Conservation (phyloP, 495 filamentous ascomycete species). For the Lasiosphaeris hirsuta region DNA sequence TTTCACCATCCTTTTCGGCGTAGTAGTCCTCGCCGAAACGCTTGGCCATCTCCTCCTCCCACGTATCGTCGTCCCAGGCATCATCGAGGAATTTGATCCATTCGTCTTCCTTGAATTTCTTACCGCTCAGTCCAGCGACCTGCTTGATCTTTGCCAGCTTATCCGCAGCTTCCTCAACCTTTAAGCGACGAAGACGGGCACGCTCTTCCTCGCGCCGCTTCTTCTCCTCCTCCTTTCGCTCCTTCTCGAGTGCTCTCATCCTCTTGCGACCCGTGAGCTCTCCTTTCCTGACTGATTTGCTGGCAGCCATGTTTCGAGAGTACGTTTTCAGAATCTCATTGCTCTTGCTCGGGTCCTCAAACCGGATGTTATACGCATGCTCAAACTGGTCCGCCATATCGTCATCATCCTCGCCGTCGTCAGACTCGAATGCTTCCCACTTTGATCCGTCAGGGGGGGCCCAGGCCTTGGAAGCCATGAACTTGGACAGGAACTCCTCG, state of each 20-base stretch:
- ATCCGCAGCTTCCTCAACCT: conserved; percentile 80
- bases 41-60: conserved; percentile 85
- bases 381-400: conserved; percentile 81
- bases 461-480: conserved; percentile 87
- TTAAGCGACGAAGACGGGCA: conserved; percentile 77
- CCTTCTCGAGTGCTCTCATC: conserved; percentile 69
- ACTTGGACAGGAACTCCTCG: conserved; percentile 84
- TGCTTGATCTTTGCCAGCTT: conserved; percentile 81
- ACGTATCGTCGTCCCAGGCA: conserved; percentile 78
- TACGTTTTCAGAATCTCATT: conserved; percentile 85
- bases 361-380: conserved; percentile 92
- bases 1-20: conserved; percentile 53
- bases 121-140: conserved; percentile 72
- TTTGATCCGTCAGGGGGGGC: conserved; percentile 55
- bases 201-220: conserved; percentile 73
- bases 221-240: conserved; percentile 75
- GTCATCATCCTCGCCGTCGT: conserved; percentile 84
- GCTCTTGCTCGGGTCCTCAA: conserved; percentile 81
- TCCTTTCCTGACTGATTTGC: conserved; percentile 78
- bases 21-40: conserved; percentile 90
- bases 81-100: conserved; percentile 81
- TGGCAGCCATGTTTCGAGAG: conserved; percentile 75
- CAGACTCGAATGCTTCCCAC: conserved; percentile 80
- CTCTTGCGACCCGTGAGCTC: conserved; percentile 72
- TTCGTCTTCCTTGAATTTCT: conserved; percentile 67